These are phyloP conservation scores for Capsicum pubescens DNA, from an alignment of 257 asterid genomes.

Conservation along the genomic window DNA sequence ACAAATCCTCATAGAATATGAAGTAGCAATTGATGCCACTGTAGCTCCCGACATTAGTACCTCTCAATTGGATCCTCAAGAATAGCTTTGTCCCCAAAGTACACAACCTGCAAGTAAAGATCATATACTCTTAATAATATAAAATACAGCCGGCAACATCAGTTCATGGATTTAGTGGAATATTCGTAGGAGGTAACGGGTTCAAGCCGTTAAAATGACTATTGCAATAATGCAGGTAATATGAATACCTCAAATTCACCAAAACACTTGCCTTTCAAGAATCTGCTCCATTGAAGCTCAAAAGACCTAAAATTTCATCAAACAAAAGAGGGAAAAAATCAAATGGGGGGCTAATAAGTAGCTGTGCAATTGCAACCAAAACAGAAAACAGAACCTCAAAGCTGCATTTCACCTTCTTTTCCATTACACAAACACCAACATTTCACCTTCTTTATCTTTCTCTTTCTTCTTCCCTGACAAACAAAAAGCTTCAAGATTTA, in stretches of 20 bases:
- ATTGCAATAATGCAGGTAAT: too few species aligned
- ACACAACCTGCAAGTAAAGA: conserved; percentile 60
- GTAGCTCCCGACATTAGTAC: conserved; percentile 36
- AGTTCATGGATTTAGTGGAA: too few species aligned
- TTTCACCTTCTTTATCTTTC: conserved; percentile 58
- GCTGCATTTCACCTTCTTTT: conserved; percentile 99
- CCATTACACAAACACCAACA: conserved; percentile 96
- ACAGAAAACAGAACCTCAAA: conserved; percentile 77
- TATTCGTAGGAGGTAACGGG: too few species aligned
- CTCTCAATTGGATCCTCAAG: conserved; percentile 91
- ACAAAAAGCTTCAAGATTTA: not conserved
- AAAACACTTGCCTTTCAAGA: conserved; percentile 81
- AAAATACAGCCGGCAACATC: not conserved
- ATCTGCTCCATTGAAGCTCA: conserved; percentile 92
- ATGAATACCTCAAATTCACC: conserved; percentile 85
- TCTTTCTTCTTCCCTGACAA: conserved; percentile 2
- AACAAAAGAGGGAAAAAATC: not conserved
- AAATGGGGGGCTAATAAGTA: not conserved
- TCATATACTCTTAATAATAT: not conserved
- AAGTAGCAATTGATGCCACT: not conserved
- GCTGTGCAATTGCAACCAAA: conserved; percentile 34
- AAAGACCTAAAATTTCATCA: conserved; percentile 49
- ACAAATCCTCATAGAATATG: not conserved
- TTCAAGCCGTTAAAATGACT: too few species aligned
- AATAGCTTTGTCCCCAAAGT: conserved; percentile 88